Conservation (phyloP, 2,329 filamentous ascomycete genomes). For the Keithomyces neogunnii region DNA sequence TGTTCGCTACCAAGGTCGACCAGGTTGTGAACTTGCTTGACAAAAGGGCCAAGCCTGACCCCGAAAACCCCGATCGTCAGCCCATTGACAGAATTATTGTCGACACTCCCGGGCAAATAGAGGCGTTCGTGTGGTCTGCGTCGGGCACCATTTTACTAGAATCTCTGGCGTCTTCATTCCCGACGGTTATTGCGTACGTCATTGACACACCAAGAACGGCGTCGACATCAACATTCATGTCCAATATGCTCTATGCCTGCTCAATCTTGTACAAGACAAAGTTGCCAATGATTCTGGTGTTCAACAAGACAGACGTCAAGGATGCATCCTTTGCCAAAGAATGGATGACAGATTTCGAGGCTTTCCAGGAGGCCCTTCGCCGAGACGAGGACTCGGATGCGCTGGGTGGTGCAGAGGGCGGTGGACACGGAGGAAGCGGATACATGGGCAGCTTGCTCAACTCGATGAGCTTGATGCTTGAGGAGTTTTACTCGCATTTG, state of each 20-base stretch:
- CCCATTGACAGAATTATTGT: slow-evolving; percentile 78
- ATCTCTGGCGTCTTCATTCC: slow-evolving; percentile 85
- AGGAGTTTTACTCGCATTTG: slow-evolving; percentile 94
- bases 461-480: slow-evolving; percentile 95
- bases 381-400: slow-evolving; percentile 71
- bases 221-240: slow-evolving; percentile 97
- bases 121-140: slow-evolving; percentile 97
- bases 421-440: slow-evolving; percentile 66
- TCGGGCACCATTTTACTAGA: slow-evolving; percentile 91
- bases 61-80: slow-evolving; percentile 49
- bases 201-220: slow-evolving; percentile 93
- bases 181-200: slow-evolving; percentile 93
- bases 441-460: slow-evolving; percentile 96
- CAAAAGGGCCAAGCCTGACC: slow-evolving; percentile 66
- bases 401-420: slow-evolving; percentile 64
- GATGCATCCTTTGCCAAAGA: slow-evolving; percentile 87
- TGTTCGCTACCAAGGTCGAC: slow-evolving; percentile 97
- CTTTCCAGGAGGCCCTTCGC: slow-evolving; percentile 79
- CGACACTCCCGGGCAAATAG: slow-evolving; percentile 95
- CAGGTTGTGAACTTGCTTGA: slow-evolving; percentile 85
- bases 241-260: slow-evolving; percentile 98
- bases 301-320: slow-evolving; percentile 98
- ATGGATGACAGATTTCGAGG: slow-evolving; percentile 99
- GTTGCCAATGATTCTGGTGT: slow-evolving; percentile 95
- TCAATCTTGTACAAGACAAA: slow-evolving; percentile 98